Base-by-base conservation (phyloP, 768 basidiomycete genomes). In the Tulasnella calospora region DNA sequence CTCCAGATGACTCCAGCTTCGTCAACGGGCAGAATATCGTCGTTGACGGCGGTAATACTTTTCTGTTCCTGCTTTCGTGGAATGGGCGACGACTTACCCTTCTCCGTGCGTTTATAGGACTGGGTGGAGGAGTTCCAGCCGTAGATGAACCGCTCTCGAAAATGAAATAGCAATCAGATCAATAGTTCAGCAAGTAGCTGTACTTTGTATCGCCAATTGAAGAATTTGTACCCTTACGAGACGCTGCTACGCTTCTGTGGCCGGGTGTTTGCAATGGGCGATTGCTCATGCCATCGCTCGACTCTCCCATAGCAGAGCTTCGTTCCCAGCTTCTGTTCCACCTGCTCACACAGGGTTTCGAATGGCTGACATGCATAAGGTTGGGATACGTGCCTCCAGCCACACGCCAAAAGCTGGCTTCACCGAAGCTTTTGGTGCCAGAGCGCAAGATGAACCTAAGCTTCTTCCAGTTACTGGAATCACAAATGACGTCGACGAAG, bases 21-120 rank as follows among this genome's bases (percentile, higher is more conserved):
- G 90, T 98, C 77, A 98, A 96, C 82, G 96, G 94, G 21, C 93
- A 96, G 82, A 92, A 91, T 81, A 87, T 94, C 40, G 91, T 92
- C 0, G 92, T 95, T 38, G 96, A 97, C 81, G 96, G 96, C 8
- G 96, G 94, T 77, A 33, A 70, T 70, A 72, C 3, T n/a, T 40
- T 51, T 1, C 3, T 61, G 27, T 13, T 57, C 13, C 17, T 51
- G 19, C 23, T 21, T 51, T 51, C 1, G 17, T 51, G 2, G 15
- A 23, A 9, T 51, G 47, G 9, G 1, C 9, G 47, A 19, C 23
- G 1, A 23, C 47, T 51, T 51, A 19, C 23, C 21, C 9, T 51
- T 23, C 47, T 6, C 47, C 47, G 41, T 23, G 47, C 47, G 23
- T 23, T 23, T 23, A 19, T 10, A 51, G 47, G 47, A 51, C 47